These are phyloP conservation scores for Apodospora peruviana DNA, from an alignment of 495 filamentous ascomycete species.

Conservation along the genomic window DNA sequence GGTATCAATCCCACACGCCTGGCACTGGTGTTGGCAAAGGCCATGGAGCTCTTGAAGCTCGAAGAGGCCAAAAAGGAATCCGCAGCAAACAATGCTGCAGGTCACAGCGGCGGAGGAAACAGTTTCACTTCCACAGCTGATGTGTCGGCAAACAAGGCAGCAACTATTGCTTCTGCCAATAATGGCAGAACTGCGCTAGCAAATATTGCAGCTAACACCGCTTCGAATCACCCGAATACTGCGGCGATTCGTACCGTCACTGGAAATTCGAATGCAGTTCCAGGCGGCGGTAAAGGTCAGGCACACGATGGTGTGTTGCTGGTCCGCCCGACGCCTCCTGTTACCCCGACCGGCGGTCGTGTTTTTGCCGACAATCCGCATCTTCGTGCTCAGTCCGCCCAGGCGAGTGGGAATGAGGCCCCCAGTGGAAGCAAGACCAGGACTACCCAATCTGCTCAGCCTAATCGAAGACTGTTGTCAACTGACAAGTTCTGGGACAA, in stretches of 20 bases:
- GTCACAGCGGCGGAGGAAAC: too few relatives aligned
- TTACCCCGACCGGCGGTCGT: not conserved
- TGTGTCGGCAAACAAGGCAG: not conserved
- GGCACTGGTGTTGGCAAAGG: not conserved
- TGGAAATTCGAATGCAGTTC: not conserved
- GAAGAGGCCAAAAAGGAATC: too few relatives aligned
- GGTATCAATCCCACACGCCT: not conserved
- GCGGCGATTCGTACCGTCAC: not conserved
- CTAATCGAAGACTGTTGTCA: not conserved
- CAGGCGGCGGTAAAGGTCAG: not conserved
- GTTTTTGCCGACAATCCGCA: not conserved
- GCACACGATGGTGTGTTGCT: not conserved
- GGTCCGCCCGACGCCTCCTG: not conserved
- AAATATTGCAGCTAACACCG: too few relatives aligned
- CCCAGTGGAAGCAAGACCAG: not conserved
- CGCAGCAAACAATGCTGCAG: too few relatives aligned
- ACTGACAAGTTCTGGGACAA: not conserved
- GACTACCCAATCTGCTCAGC: not conserved
- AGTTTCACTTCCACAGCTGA: too few relatives aligned
- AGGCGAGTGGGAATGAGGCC: too few relatives aligned
- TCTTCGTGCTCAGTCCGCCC: not conserved
- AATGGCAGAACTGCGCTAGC: too few relatives aligned
- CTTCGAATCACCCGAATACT: too few relatives aligned
- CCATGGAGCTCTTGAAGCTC: not conserved
- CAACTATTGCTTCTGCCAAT: too few relatives aligned